Evolutionary conservation across 371 early-diverging fungal species (phyloP).

Genomic region (Funneliformis caledonium): DNA sequence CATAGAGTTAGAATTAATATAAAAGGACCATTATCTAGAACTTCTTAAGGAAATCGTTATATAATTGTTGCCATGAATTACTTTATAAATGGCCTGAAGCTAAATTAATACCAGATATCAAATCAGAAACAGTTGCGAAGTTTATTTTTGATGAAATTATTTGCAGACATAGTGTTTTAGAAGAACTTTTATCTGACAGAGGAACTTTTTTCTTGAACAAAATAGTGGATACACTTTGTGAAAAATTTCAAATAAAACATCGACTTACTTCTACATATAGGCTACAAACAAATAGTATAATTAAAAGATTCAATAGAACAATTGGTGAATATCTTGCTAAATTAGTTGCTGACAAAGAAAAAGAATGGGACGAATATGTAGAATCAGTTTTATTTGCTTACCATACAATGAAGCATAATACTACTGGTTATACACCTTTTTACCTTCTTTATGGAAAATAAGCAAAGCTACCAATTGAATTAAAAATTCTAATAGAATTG

Average conservation of each 20-base stretch:
- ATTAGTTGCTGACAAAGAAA: background rate
- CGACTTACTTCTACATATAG: background rate
- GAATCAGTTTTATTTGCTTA: conserved; percentile 27
- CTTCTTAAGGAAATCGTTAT: background rate
- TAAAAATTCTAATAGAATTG: background rate
- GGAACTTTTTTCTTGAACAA: conserved; percentile 39
- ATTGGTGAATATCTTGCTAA: too few species aligned
- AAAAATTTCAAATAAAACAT: background rate
- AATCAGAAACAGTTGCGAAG: conserved; percentile 42
- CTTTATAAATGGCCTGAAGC: conserved; percentile 52
- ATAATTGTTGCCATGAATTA: conserved; percentile 47
- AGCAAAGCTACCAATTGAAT: background rate
- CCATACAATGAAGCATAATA: background rate
- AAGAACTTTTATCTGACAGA: conserved; percentile 47
- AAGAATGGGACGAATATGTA: conserved; percentile 34
- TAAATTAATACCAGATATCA: conserved; percentile 44
- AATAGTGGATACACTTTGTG: background rate
- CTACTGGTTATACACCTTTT: conserved; percentile 15
- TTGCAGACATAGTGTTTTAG: conserved; percentile 43
- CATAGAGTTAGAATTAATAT: conserved; percentile 50
- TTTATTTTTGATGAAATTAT: conserved; percentile 51
- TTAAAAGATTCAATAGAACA: conserved; percentile 45
- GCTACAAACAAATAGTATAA: conserved; percentile 3
- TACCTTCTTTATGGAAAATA: conserved; percentile 37
- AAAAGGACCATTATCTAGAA: conserved; percentile 47